Percentiles rank a stretch among this genome's conserved stretches.
These are phyloP conservation scores for Dryas integrifolia DNA, from an alignment of 331 rosid genomes.

Conservation along the genomic window DNA sequence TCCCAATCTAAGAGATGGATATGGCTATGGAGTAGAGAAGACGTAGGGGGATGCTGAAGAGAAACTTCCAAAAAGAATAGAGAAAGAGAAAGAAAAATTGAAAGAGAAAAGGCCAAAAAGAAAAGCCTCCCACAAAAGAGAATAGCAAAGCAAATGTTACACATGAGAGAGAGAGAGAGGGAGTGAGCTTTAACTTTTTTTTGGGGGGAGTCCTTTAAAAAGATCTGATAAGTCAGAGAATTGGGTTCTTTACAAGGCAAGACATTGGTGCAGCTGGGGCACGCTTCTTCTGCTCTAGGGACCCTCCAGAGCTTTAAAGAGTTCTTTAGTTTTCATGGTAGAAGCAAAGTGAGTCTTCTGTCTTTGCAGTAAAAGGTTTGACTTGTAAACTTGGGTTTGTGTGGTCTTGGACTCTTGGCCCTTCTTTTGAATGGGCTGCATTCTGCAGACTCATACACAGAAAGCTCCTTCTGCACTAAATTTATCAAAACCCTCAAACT, in stretches of 20 bases:
- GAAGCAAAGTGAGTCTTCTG: constrained; percentile 9
- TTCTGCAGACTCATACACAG: constrained; percentile 1
- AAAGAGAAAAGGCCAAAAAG: constrained; percentile 44
- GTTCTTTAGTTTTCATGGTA: constrained; percentile 23
- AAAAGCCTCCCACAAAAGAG: constrained; percentile 33
- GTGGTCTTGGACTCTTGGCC: constrained; percentile 8
- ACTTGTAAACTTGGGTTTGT: constrained; percentile 45
- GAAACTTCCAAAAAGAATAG: constrained; percentile 76
- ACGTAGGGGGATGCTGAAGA: constrained; percentile 43
- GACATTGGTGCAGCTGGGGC: constrained; percentile 44
- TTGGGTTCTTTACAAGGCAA: constrained; percentile 61
- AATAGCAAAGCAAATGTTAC: constrained; percentile 22
- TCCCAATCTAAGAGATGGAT: neutral
- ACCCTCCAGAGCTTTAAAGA: constrained; percentile 35
- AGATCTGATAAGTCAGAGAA: constrained; percentile 46
- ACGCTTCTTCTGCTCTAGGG: constrained; percentile 56
- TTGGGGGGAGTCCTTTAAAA: constrained; percentile 33
- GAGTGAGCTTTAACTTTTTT: constrained; percentile 34
- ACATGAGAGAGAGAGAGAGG: constrained; percentile 9
- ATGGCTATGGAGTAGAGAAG: constrained; percentile 5
- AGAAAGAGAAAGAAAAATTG: constrained; percentile 24
- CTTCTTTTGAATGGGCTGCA: constrained; percentile 2
- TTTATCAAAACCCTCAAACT: neutral
- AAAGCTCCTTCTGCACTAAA: neutral
- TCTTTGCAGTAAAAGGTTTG: constrained; percentile 66